phyloP scores from a whole-genome alignment of 495 filamentous ascomycete genomes.

The Barbatosphaeria neglecta region DNA sequence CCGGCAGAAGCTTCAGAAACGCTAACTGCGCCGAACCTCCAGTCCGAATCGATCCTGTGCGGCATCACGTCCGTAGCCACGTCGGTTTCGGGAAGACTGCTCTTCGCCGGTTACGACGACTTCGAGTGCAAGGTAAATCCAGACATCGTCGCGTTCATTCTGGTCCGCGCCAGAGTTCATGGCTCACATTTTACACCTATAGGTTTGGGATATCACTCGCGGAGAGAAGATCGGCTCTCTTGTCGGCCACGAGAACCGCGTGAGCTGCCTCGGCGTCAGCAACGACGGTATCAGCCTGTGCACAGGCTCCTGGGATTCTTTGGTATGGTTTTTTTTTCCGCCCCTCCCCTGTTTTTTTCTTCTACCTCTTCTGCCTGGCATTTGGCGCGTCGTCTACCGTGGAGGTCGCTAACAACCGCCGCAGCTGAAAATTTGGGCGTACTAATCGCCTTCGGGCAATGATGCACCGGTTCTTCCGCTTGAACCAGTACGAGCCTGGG shows the following conservation, averaged over 20 bases:
- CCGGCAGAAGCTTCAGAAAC: not conserved
- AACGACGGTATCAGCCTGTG: conserved; percentile 98
- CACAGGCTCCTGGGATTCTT: conserved; percentile 98
- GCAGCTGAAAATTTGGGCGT: conserved; percentile 84
- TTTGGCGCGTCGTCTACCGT: too few relatives aligned
- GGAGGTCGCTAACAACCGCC: conserved; percentile 13
- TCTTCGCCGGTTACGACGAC: conserved; percentile 97
- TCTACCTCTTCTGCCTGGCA: too few relatives aligned
- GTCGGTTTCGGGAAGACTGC: conserved; percentile 87
- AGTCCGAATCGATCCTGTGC: conserved; percentile 96
- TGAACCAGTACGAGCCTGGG: too few relatives aligned
- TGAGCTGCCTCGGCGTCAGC: conserved; percentile 95
- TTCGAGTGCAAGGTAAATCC: conserved; percentile 94
- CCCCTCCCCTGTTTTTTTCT: not conserved
- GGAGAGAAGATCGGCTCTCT: conserved; percentile 94
- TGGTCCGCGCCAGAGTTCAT: not conserved
- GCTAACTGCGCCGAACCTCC: conserved; percentile 10
- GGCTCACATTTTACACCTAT: conserved; percentile 4
- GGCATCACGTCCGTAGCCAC: conserved; percentile 98
- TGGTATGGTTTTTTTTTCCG: conserved; percentile 65
- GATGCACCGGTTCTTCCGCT: conserved; percentile 9
- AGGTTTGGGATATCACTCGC: conserved; percentile 97
- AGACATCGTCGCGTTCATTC: not conserved
- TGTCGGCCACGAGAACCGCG: conserved; percentile 95
- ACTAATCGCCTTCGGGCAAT: conserved; percentile 25